Percentiles rank a stretch among this genome's conserved stretches.
phyloP scores from a whole-genome alignment of 345 rosid species.

The Citropsis articulata region DNA sequence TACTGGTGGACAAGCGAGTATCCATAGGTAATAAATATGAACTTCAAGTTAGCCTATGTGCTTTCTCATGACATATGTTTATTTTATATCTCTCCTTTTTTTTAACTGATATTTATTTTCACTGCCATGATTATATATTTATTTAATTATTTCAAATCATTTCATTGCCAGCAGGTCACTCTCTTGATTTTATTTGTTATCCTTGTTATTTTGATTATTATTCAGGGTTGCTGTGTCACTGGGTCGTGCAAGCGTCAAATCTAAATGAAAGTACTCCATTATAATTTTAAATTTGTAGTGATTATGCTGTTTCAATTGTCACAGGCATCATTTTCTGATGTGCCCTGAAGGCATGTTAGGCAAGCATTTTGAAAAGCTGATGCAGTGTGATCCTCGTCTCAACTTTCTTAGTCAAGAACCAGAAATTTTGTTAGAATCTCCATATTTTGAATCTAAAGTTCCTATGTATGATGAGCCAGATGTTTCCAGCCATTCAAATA shows the following conservation, averaged over 20 bases:
- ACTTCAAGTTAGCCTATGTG: background rate
- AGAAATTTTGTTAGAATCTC: constrained; percentile 50
- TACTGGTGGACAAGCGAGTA: constrained; percentile 66
- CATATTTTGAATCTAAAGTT: constrained; percentile 43
- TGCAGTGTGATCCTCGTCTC: constrained; percentile 69
- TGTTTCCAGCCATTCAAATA: constrained; percentile 25
- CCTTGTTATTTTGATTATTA: background rate
- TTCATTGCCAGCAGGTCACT: background rate
- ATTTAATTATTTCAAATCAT: background rate
- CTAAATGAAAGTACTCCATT: background rate
- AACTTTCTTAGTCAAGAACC: constrained; percentile 57
- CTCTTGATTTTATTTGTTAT: background rate
- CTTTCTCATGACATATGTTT: background rate
- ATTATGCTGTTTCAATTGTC: background rate
- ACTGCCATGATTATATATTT: background rate
- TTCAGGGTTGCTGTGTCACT: background rate
- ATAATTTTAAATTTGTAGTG: background rate
- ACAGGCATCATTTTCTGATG: constrained; percentile 61
- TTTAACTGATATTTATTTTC: background rate
- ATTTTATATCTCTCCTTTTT: background rate
- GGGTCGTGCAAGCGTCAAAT: background rate
- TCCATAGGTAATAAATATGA: constrained; percentile 39
- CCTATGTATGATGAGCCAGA: constrained; percentile 38
- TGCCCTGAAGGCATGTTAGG: constrained; percentile 50
- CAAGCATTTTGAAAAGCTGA: constrained; percentile 70